Evolutionary conservation across 108 stramenopile genomes (phyloP), one percentile per base, ranked within the genome.

Genomic region (Hondaea fermentalgiana): DNA sequence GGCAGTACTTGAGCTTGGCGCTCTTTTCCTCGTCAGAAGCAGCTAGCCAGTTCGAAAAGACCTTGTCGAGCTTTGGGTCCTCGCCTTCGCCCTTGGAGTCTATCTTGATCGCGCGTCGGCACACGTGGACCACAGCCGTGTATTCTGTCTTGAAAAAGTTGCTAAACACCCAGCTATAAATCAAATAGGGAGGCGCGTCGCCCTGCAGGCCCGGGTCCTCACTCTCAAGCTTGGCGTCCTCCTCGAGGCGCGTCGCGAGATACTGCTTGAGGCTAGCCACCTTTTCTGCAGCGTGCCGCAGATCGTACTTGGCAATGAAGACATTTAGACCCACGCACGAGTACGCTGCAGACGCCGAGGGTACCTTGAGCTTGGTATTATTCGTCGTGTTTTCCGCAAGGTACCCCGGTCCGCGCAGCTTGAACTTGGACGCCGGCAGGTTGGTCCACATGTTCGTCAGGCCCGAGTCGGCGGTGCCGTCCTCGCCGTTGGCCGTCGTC

Each of bases 61-160:
- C 51, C 12, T 45, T 12, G 51, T 83, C 76, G 0, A 83, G 51
- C 49, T 14, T 28, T 23, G 76, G 76, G 51, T 83, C 76, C 51
- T 83, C 76, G 6, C 76, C 76, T 17, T 47, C 51, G 49, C 51
- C 76, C 45, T 47, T 53, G 76, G 76, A 47, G 51, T 83, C 76
- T 53, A 83, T 53, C 28, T 83, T 83, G 51, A 83, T 83, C 8
- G 49, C 19, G 16, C 76, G 45, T 6, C 76, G 76, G 51, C 45
- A 53, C 76, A 83, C 76, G 76, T 83, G 76, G 19, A 83, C 76
- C 10, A 83, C 76, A 12, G 76, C 45, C 51, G 76, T 83, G 76
- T 83, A 83, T 45, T 83, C 76, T 12, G 76, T 83, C 28, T 83
- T 83, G 76, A 83, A 83, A 12, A 83, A 53, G 23, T 83, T 83